These are phyloP conservation scores for Acrodontium crateriforme DNA, from an alignment of 2,329 filamentous ascomycete genomes.

Conservation along the genomic window DNA sequence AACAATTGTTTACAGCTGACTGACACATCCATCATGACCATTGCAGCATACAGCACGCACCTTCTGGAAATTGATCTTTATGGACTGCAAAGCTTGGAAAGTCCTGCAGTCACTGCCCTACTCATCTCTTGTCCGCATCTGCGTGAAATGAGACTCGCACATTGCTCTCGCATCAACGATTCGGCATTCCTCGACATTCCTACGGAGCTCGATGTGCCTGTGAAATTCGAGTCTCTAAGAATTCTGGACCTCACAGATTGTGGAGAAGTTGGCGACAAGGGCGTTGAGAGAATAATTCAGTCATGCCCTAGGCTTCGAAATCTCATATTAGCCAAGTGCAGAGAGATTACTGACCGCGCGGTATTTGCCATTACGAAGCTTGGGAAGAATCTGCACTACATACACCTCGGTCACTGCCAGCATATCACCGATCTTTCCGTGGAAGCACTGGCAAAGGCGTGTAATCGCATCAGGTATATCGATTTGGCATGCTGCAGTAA, in stretches of 20 bases:
- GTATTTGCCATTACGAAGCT: conserved; percentile 78
- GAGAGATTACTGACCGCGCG: conserved; percentile 77
- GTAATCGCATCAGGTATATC: conserved; percentile 93
- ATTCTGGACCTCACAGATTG: conserved; percentile 92
- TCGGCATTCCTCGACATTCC: conserved; percentile 74
- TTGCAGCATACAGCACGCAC: conserved; percentile 77
- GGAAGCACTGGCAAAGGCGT: conserved; percentile 65
- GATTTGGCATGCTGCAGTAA: conserved; percentile 89
- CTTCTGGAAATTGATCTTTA: conserved; percentile 95
- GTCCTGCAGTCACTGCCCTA: conserved; percentile 68
- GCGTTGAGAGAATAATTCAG: conserved; percentile 76
- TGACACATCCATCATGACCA: conserved; percentile 68
- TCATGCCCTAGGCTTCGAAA: conserved; percentile 81
- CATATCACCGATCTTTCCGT: conserved; percentile 85
- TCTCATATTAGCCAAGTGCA: conserved; percentile 86
- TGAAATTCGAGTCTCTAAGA: conserved; percentile 65
- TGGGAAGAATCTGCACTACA: conserved; percentile 91
- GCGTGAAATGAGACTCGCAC: conserved; percentile 78
- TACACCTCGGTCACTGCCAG: conserved; percentile 86
- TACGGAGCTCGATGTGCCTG: conserved; percentile 35
- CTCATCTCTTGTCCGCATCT: conserved; percentile 66
- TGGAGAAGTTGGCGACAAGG: conserved; percentile 66
- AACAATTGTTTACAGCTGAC: conserved; percentile 82
- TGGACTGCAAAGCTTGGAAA: conserved; percentile 67
- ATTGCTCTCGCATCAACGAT: conserved; percentile 75